Percentiles rank a stretch among this genome's conserved stretches.
These are phyloP conservation scores for Rheum nobile DNA, from an alignment of 148 eudicot species.

Conservation along the genomic window DNA sequence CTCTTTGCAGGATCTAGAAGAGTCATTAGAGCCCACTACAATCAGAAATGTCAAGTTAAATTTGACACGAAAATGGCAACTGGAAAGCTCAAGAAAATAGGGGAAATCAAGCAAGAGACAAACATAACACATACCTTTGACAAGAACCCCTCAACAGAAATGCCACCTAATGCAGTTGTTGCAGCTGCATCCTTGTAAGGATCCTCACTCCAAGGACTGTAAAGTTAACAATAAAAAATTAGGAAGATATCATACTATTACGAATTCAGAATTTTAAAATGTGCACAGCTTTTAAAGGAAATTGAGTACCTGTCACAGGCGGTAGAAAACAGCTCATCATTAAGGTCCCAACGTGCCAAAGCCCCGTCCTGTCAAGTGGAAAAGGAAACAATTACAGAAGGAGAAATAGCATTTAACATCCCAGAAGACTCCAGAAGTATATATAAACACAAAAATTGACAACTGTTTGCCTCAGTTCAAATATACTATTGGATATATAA, in stretches of 20 bases:
- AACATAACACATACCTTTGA: slow-evolving; percentile 42
- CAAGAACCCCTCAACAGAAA: slow-evolving; percentile 68
- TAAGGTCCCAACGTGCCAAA: slow-evolving; percentile 49
- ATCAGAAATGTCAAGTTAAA: slow-evolving; percentile 1
- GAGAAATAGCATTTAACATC: not conserved
- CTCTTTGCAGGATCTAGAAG: slow-evolving; percentile 76
- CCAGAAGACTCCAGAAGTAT: not conserved
- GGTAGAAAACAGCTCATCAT: slow-evolving; percentile 85
- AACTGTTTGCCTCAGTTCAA: not conserved
- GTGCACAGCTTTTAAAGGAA: not conserved
- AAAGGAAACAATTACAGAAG: slow-evolving; percentile 2
- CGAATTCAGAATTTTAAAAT: not conserved
- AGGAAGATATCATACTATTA: not conserved
- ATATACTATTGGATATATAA: not conserved
- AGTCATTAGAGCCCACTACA: slow-evolving; percentile 94
- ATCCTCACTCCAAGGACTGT: slow-evolving; percentile 81
- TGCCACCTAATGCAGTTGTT: slow-evolving; percentile 60
- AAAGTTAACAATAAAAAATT: slow-evolving; percentile 4
- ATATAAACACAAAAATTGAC: not conserved
- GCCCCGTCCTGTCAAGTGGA: slow-evolving; percentile 56
- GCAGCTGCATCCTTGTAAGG: slow-evolving; percentile 76
- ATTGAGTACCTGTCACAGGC: slow-evolving; percentile 69
- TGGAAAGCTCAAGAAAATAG: not conserved
- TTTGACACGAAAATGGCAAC: not conserved
- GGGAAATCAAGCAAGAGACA: slow-evolving; percentile 7